phyloP scores from a whole-genome alignment of 2,329 filamentous ascomycete species.

The Fusarium sambucinum region DNA sequence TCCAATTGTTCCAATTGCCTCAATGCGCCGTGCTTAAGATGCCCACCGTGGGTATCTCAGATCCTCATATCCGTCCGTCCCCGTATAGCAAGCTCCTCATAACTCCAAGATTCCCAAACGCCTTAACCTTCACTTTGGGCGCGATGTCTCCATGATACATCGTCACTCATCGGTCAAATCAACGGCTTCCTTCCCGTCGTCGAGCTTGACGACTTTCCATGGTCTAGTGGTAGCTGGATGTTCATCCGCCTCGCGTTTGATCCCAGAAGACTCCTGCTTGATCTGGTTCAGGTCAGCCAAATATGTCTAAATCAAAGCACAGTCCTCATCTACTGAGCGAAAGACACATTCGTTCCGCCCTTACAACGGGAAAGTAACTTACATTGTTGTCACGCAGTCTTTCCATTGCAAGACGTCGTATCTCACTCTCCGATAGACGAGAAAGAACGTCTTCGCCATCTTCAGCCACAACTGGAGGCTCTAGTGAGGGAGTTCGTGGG shows the following conservation, averaged over 20 bases:
- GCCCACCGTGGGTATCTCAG: neutral
- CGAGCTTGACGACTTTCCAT: constrained; percentile 31
- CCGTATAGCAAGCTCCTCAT: neutral
- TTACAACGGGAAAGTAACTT: neutral
- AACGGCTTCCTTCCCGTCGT: constrained; percentile 26
- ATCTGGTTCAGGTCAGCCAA: constrained; percentile 3
- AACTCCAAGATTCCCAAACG: neutral
- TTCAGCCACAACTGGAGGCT: neutral
- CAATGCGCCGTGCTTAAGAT: neutral
- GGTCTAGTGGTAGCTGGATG: neutral
- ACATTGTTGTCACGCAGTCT: constrained; percentile 35
- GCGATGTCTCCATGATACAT: neutral
- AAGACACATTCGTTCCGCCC: neutral
- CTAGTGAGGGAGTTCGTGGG: constrained; percentile 26
- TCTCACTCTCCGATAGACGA: constrained; percentile 29
- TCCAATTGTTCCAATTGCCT: neutral
- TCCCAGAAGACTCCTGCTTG: neutral
- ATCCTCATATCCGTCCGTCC: neutral
- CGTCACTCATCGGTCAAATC: constrained; percentile 36
- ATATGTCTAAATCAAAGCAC: too few relatives aligned
- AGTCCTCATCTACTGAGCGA: neutral
- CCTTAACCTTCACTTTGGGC: neutral
- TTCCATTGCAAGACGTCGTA: constrained; percentile 40
- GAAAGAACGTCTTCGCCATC: neutral
- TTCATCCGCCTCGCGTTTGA: constrained; percentile 29